Evolutionary conservation across 2,329 filamentous ascomycete species (phyloP), one percentile per base, ranked within the genome.

Genomic region (Allantophomopsis cytisporea): DNA sequence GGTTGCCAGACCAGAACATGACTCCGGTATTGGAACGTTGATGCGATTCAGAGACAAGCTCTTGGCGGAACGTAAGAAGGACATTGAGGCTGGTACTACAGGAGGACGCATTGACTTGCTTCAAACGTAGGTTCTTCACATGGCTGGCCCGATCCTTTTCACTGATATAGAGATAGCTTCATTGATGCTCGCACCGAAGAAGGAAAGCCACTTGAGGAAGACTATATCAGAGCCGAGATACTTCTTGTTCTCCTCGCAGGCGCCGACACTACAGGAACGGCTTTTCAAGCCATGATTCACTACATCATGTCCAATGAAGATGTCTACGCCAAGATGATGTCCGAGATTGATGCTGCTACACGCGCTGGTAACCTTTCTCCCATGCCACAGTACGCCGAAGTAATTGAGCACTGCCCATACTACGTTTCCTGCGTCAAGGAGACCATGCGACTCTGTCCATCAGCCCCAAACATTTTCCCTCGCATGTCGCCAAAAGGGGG

Each of bases 11-110:
- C 69, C 71, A 0, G 62, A 71, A 36, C 63, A 76, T 28, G 54
- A 70, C 31, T 65, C 61, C 11, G 71, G 70, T 1, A 71, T 75
- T 28, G 71, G 71, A 1, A 65, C 62, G 1, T 49, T 75, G 40
- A 75, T 76, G 69, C 60, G 67, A 7, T 75, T 74, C 52, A 66
- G 71, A 4, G 71, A 76, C 45, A 60, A 61, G 18, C 59, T 76
- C 2, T 63, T 76, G 41, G 49, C 55, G 16, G 54, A 71, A 44
- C 61, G 72, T 1, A 54, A 64, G 17, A 51, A 60, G 18, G 66
- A 71, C 38, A 59, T 73, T 15, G 57, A 65, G 37, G 50, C 56
- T 4, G 68, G 64, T 1, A 67, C 63, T 8, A 56, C 60, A 0
- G 49, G 54, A 5, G 60, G 59, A 1, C 60, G 66, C 4, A 55